These are phyloP conservation scores for Amesomyces nigricolor DNA, from an alignment of 2,329 filamentous ascomycete genomes.

Conservation along the genomic window DNA sequence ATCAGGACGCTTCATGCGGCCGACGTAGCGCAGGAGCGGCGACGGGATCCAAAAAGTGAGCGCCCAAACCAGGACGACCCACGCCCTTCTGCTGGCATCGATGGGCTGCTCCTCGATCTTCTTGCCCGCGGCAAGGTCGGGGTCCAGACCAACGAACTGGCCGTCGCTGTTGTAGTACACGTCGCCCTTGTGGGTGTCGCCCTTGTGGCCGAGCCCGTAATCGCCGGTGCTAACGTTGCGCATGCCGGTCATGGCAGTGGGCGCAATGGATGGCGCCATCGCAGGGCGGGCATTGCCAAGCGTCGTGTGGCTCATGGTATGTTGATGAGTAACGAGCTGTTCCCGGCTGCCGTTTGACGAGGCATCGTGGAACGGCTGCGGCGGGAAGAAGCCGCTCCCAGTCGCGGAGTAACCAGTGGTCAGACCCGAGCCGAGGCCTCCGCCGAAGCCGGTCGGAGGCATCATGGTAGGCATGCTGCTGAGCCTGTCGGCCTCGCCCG, in stretches of 20 bases:
- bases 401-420: conserved; percentile 67
- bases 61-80: conserved; percentile 79
- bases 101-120: conserved; percentile 66
- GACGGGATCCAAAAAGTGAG: conserved; percentile 95
- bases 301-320: conserved; percentile 51
- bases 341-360: conserved; percentile 65
- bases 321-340: conserved; percentile 56
- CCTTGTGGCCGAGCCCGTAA: conserved; percentile 83
- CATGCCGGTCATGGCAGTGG: conserved; percentile 38
- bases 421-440: conserved; percentile 65
- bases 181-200: conserved; percentile 69
- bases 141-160: conserved; percentile 66
- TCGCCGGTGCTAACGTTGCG: conserved; percentile 63
- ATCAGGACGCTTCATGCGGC: conserved; percentile 95
- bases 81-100: conserved; percentile 60
- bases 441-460: conserved; percentile 57
- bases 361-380: conserved; percentile 51
- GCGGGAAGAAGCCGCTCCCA: conserved; percentile 65
- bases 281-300: conserved; percentile 37
- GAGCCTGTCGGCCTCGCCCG: conserved; percentile 42
- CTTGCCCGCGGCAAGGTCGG: conserved; percentile 71
- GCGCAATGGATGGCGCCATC: conserved; percentile 55
- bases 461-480: conserved; percentile 32
- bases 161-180: conserved; percentile 69
- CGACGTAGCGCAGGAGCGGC: conserved; percentile 68